phyloP scores from a whole-genome alignment of 2,329 filamentous ascomycete species.

The Rhynchosporium agropyri region DNA sequence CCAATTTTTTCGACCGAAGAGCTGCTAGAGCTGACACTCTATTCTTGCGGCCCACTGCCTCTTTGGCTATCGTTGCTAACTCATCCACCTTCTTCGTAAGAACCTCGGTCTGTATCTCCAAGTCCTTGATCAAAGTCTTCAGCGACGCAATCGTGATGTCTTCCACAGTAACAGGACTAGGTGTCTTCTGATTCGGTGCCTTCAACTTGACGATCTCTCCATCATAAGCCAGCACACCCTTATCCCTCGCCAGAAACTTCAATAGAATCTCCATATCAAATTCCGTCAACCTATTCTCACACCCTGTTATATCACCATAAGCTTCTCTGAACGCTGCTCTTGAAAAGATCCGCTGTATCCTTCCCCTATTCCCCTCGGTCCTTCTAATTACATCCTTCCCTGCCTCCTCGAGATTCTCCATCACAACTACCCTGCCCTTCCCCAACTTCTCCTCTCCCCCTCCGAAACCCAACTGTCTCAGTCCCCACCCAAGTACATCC shows the following conservation, averaged over 20 bases:
- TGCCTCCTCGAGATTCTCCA: constrained; percentile 63
- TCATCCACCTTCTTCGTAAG: constrained; percentile 68
- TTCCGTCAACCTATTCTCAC: constrained; percentile 56
- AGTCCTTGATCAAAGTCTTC: constrained; percentile 73
- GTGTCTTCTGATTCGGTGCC: constrained; percentile 49
- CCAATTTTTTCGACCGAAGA: constrained; percentile 79
- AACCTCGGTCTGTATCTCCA: constrained; percentile 71
- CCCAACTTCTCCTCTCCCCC: constrained; percentile 59
- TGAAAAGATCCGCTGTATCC: constrained; percentile 69
- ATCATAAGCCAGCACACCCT: constrained; percentile 60
- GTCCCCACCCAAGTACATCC: constrained; percentile 72
- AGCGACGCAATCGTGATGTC: constrained; percentile 83
- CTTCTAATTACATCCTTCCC: constrained; percentile 56
- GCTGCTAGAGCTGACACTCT: constrained; percentile 74
- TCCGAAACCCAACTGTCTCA: constrained; percentile 68
- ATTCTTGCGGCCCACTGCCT: constrained; percentile 73
- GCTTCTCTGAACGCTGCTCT: constrained; percentile 63
- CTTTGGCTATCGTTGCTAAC: constrained; percentile 66
- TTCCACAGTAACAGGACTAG: constrained; percentile 66
- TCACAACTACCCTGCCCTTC: constrained; percentile 64
- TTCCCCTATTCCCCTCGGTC: constrained; percentile 45
- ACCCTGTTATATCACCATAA: constrained; percentile 56
- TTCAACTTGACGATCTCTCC: constrained; percentile 76
- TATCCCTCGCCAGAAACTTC: constrained; percentile 69
- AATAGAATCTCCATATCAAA: constrained; percentile 71